Conservation (phyloP, 257 asterid genomes). For the Capsicum rhomboideum region DNA sequence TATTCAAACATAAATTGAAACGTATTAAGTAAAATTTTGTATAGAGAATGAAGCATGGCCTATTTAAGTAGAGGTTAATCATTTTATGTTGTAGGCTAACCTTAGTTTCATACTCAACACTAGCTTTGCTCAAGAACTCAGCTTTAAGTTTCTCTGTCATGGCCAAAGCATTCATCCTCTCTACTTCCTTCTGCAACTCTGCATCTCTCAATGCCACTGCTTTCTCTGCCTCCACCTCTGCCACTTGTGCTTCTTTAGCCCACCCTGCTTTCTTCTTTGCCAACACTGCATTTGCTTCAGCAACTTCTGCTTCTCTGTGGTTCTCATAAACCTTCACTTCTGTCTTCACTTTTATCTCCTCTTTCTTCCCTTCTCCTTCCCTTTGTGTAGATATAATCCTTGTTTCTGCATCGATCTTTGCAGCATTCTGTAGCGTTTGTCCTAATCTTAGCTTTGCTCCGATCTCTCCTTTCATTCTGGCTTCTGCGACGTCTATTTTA, state of each 20-base stretch:
- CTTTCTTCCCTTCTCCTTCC: constrained; percentile 49
- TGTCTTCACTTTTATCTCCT: constrained; percentile 41
- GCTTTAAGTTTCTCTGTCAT: constrained; percentile 58
- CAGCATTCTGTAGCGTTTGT: constrained; percentile 47
- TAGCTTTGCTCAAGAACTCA: constrained; percentile 43
- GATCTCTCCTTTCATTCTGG: constrained; percentile 59
- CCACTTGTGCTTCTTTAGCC: constrained; percentile 48
- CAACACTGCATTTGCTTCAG: constrained; percentile 42
- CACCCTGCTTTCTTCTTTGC: constrained; percentile 61
- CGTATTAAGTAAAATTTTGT: not conserved
- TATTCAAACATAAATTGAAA: not conserved
- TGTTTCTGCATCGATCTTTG: constrained; percentile 59
- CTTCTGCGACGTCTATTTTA: constrained; percentile 48
- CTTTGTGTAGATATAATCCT: constrained; percentile 44
- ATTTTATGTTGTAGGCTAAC: constrained; percentile 5
- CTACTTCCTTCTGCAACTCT: constrained; percentile 50
- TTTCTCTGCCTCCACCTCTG: constrained; percentile 53
- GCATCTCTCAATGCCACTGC: constrained; percentile 58
- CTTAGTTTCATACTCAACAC: constrained; percentile 58
- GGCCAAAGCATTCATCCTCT: constrained; percentile 47
- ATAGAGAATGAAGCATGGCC: not conserved
- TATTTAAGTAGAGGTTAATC: not conserved
- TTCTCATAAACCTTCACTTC: constrained; percentile 50
- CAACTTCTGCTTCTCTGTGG: constrained; percentile 52
- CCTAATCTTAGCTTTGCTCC: constrained; percentile 48